A percentile compares a stretch with the other conserved stretches of the same genome.
Conservation (phyloP, 2,329 filamentous ascomycete genomes). For the Phialophora macrospora region DNA sequence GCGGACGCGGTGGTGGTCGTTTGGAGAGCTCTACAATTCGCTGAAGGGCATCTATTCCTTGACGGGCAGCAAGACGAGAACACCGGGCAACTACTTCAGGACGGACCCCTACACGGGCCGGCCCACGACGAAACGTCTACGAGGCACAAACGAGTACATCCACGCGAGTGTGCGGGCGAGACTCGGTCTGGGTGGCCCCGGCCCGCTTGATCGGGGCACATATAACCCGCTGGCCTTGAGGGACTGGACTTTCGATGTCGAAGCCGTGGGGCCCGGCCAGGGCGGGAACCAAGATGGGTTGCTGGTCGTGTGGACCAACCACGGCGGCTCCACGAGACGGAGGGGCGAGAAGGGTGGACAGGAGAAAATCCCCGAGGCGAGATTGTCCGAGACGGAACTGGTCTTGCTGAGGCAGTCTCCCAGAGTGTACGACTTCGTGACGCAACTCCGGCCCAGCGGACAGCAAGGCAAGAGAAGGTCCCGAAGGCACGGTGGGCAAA, state of each 20-base stretch:
- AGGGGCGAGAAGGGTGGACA: slow-evolving; percentile 33
- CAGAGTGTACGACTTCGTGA: slow-evolving; percentile 34
- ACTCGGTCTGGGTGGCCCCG: slow-evolving; percentile 38
- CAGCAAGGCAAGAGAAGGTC: slow-evolving; percentile 32
- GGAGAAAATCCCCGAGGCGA: slow-evolving; percentile 38
- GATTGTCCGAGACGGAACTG: slow-evolving; percentile 36
- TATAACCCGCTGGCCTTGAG: slow-evolving; percentile 37
- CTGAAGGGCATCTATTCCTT: slow-evolving; percentile 38
- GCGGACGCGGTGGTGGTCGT: slow-evolving; percentile 38
- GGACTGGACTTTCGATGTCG: slow-evolving; percentile 39
- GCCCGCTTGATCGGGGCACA: slow-evolving; percentile 34
- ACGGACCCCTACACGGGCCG: slow-evolving; percentile 38
- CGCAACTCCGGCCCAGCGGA: slow-evolving; percentile 24
- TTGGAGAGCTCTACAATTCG: slow-evolving; percentile 39
- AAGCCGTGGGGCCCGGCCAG: slow-evolving; percentile 27
- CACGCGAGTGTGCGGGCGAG: slow-evolving; percentile 40
- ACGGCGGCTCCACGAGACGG: slow-evolving; percentile 6
- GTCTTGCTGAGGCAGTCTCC: slow-evolving; percentile 36
- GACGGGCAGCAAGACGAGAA: slow-evolving; percentile 38
- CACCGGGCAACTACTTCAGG: slow-evolving; percentile 40
- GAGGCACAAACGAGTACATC: slow-evolving; percentile 43
- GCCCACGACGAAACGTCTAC: slow-evolving; percentile 35
- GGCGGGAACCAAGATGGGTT: slow-evolving; percentile 34
- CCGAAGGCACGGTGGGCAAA: slow-evolving; percentile 21
- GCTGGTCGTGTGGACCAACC: slow-evolving; percentile 39